phyloP scores from a whole-genome alignment of 2,329 filamentous ascomycete species.

The Colletotrichum sp. region DNA sequence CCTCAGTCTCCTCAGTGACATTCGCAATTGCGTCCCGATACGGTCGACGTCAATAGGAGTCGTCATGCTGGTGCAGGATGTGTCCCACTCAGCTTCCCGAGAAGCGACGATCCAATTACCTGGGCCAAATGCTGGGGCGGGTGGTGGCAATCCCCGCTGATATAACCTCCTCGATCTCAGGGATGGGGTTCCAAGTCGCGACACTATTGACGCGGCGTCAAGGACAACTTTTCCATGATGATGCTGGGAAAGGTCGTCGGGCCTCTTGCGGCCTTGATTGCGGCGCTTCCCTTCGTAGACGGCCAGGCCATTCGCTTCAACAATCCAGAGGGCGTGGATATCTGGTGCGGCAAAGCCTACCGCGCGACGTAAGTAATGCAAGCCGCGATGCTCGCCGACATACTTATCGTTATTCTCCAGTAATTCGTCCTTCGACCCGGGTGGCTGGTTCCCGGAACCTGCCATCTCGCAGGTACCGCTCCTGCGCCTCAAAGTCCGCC shows the following conservation, averaged over 20 bases:
- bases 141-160: neutral
- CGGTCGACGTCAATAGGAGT: neutral
- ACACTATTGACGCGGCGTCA: neutral
- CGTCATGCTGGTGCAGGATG: neutral
- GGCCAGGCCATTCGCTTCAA: slow-evolving; percentile 14
- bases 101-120: slow-evolving; percentile 3
- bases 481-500: slow-evolving; percentile 47
- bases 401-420: slow-evolving; percentile 13
- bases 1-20: neutral
- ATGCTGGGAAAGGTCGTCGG: neutral
- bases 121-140: neutral
- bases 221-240: neutral
- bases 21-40: neutral
- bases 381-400: neutral
- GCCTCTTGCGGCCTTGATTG: neutral
- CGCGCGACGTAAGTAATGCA: slow-evolving; percentile 2
- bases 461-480: slow-evolving; percentile 34
- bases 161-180: neutral
- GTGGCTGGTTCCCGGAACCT: slow-evolving; percentile 46
- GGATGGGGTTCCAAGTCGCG: neutral
- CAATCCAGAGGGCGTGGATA: slow-evolving; percentile 13
- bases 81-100: neutral
- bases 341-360: slow-evolving; percentile 19
- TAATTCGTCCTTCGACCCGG: slow-evolving; percentile 47
- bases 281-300: neutral